Evolutionary conservation across 1,284 basidiomycete species (phyloP), one percentile per base, ranked within the genome.

Genomic region (Ganoderma multipileum): DNA sequence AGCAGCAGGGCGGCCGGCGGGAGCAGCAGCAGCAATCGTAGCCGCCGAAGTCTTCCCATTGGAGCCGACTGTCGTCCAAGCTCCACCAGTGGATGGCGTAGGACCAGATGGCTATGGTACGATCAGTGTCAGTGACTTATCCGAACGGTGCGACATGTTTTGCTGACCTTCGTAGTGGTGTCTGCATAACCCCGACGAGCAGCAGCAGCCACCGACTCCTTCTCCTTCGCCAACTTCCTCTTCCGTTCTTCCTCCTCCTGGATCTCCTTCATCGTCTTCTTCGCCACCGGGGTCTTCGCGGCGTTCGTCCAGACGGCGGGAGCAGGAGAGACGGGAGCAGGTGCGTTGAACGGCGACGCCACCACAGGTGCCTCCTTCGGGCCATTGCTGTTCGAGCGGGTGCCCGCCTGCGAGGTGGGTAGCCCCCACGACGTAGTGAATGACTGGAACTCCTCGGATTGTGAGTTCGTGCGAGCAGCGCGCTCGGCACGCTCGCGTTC

Each of bases 161-260:
- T 12, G 39, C 68, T 64, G 73, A 93, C 93, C 86, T 92, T 94
- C 61, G 85, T 86, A 9, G 93, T 91, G 33, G 90, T 89, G 72
- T 96, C 95, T 18, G 93, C 92, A 76, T 96, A 93, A 5, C 85
- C 91, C 68, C 95, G 86, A 79, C 92, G 89, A 18, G 88, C 83
- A 41, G 87, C 83, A 44, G 84, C 81, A 54, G 86, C 81, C 26
- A 86, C 85, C 64, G 84, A 77, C 70, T 81, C 82, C 60, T 86
- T 86, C 71, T 93, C 82, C 1, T 83, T 78, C 78, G 90, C 92
- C 85, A 95, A 96, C 85, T 95, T 96, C 72, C 91, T 86, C 72
- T 84, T 88, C 82, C 98, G 93, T 79, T 99, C 97, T 76, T 99
- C 97, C 79, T 99, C 96, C 79, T 98, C 95, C 60, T 99, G 99